Evolutionary conservation across 2,329 filamentous ascomycete genomes (phyloP), one percentile per base, ranked within the genome.

Genomic region (Apiospora rasikravindrae): DNA sequence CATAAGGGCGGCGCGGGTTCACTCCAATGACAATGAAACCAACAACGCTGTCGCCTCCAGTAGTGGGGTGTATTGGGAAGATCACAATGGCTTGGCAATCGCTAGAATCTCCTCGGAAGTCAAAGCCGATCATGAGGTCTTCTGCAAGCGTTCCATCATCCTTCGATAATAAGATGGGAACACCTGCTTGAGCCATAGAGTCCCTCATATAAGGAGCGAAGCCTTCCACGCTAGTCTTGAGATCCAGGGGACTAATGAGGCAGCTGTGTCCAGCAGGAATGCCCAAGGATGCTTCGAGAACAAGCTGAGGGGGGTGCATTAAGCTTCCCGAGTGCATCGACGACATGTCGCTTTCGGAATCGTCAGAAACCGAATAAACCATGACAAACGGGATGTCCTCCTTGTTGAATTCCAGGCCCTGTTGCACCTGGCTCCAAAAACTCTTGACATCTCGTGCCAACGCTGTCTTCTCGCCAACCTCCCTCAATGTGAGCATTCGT

Each of bases 1-100:
- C 93, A 76, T 93, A 96, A 0, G 92, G 93, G 69, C 93, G 87
- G 57, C 93, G 86, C 1, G 94, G 93, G 78, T 97, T 97, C 13
- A 93, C 86, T 4, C 93, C 94, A 80, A 96, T 86, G 2, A 96
- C 88, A 11, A 96, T 86, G 77, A 96, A 96, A 0, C 94, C 94
- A 0, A 95, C 88, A 0, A 93, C 91, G 2, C 88, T 88, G 71
- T 95, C 93, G 3, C 90, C 91, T 2, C 90, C 86, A 0, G 85
- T 93, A 0, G 92, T 95, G 0, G 93, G 92, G 76, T 94, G 91
- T 22, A 97, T 91, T 0, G 94, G 93, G 77, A 94, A 94, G 1
- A 96, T 87, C 5, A 96, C 92, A 22, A 94, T 89, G 0, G 91
- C 90, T 22, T 86, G 87, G 72, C 92, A 93, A 5, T 90, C 86